A percentile compares a stretch with the other conserved stretches of the same genome.
phyloP scores from a whole-genome alignment of 2,329 filamentous ascomycete genomes.

The Calycina herbarum region DNA sequence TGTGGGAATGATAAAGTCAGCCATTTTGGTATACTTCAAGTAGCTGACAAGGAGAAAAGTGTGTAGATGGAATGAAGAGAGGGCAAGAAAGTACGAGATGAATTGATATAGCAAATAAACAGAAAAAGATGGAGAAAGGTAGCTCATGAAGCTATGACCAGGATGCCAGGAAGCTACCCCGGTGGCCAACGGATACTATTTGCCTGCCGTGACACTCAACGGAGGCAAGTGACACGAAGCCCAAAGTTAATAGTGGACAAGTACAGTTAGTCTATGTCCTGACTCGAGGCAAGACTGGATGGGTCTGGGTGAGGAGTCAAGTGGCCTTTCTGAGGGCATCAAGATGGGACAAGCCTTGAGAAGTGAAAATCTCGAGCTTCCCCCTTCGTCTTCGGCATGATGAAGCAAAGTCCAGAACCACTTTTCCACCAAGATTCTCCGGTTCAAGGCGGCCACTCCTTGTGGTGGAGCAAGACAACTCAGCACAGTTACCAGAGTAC shows the following conservation, averaged over 20 bases:
- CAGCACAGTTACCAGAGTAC: neutral
- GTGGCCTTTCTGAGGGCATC: too few species aligned
- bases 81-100: neutral
- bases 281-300: neutral
- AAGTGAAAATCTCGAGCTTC: neutral
- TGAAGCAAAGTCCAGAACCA: neutral
- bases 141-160: slow-evolving; percentile 12
- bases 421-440: neutral
- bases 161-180: slow-evolving; percentile 5
- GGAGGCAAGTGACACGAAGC: slow-evolving; percentile 1
- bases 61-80: neutral
- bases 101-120: neutral
- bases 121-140: neutral
- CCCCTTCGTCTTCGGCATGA: neutral
- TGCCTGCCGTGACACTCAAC: neutral
- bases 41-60: neutral
- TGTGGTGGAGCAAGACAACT: neutral
- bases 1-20: slow-evolving; percentile 21
- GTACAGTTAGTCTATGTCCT: neutral
- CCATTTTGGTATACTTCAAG: slow-evolving; percentile 15
- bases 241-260: neutral
- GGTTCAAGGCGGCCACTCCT: neutral
- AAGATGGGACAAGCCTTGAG: neutral
- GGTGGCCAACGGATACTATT: slow-evolving; percentile 9
- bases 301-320: neutral